Conservation (phyloP, 192 early-diverging fungal species). For the Paraglomus occultum region DNA sequence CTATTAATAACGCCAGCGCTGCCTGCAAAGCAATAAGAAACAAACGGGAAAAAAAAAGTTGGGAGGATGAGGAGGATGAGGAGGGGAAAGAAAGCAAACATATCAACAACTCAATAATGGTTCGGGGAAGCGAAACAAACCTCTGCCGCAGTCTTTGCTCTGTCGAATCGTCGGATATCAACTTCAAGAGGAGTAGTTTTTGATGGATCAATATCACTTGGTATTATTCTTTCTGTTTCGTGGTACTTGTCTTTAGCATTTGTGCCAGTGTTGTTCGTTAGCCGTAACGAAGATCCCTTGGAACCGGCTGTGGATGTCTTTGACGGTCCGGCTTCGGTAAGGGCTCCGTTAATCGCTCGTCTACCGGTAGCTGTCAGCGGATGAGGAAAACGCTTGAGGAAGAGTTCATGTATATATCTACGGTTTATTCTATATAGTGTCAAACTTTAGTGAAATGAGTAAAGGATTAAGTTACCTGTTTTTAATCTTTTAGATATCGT, state of each 20-base stretch:
- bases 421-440: too few relatives aligned
- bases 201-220: constrained; percentile 51
- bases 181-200: constrained; percentile 48
- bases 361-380: too few relatives aligned
- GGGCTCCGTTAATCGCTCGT: background rate
- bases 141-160: constrained; percentile 43
- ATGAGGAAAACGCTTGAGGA: too few relatives aligned
- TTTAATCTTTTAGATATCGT: background rate
- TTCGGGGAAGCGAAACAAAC: constrained; percentile 24
- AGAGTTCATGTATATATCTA: too few relatives aligned
- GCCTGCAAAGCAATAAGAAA: background rate
- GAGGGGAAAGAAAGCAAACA: background rate
- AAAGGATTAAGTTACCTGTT: too few relatives aligned
- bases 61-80: background rate
- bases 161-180: constrained; percentile 55
- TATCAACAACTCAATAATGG: background rate
- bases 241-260: constrained; percentile 24
- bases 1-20: background rate
- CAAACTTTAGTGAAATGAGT: too few relatives aligned
- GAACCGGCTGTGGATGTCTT: background rate
- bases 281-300: background rate
- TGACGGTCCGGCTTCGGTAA: background rate
- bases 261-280: background rate
- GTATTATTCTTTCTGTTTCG: constrained; percentile 41
- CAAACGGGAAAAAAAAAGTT: background rate